Evolutionary conservation across 371 early-diverging fungal species (phyloP), one percentile per base, ranked within the genome.

Genomic region (Smittium mucronatum): DNA sequence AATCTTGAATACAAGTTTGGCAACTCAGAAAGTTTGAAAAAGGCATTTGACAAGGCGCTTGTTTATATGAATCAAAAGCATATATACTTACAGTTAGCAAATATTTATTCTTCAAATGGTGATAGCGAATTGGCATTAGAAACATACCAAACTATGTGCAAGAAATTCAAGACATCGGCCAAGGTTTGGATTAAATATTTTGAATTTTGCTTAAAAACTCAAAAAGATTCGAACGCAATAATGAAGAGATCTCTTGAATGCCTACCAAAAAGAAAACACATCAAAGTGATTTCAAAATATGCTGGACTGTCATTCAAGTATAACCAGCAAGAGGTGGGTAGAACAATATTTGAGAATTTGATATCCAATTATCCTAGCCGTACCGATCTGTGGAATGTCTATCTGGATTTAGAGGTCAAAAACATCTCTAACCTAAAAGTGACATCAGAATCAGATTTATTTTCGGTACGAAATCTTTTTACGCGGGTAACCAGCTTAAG

Each of bases 1-100:
- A 97, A 97, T 76, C 80, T 98, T 71, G 98, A 98, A 80, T 90
- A 93, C 78, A 87, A 85, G 16, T 97, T 89, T 78, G 98, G 97
- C 59, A 88, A 85, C 33, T 80, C 84, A 5, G 93, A 89, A 66
- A 80, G 85, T 0, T 81, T 97, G 68, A 81, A 86, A 69, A 85
- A 82, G 28, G 85, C 90, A 26, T 91, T 97, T 74, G 88, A 92
- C 76, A 87, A 92, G 34, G 92, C 96, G 0, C 75, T 88, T 57
- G 81, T 85, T 65, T 86, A 82, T 65, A 91, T 89, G 76, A 92
- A 95, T 69, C 90, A 93, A 69, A 91, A 93, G 81, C 87, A 90
- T 73, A 81, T 93, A 35, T 90, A 93, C 75, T 74, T 92, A 36
- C 90, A 92, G 69, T 81, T 95, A 67, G 92, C 88, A 72, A 82